These are phyloP conservation scores for Pyrenophora tritici-repentis DNA, from an alignment of 2,329 filamentous ascomycete genomes.

Conservation along the genomic window DNA sequence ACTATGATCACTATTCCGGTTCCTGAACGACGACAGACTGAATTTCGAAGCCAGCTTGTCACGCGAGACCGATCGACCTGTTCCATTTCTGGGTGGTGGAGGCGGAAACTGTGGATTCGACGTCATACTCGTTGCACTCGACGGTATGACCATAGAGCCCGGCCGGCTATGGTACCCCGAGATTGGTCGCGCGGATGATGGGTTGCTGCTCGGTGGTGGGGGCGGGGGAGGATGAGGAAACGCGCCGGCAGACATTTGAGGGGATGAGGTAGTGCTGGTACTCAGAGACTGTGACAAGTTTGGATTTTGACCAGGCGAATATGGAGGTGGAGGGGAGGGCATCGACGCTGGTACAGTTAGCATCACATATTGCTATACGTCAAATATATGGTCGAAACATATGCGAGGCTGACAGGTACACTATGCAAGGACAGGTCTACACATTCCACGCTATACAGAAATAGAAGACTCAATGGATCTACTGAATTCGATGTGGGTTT, in stretches of 20 bases:
- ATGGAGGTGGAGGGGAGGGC: conserved; percentile 57
- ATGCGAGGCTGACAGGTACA: conserved; percentile 5
- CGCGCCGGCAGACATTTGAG: conserved; percentile 41
- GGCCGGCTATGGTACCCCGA: conserved; percentile 40
- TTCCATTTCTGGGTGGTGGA: conserved; percentile 42
- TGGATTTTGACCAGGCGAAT: conserved; percentile 52
- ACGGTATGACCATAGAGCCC: conserved; percentile 38
- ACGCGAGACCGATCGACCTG: conserved; percentile 47
- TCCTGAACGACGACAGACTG: conserved; percentile 47
- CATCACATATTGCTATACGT: conserved; percentile 12
- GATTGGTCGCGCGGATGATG: conserved; percentile 36
- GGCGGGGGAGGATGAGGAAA: conserved; percentile 44
- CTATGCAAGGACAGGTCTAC: background rate
- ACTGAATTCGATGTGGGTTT: background rate
- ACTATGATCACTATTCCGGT: conserved; percentile 40
- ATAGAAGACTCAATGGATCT: conserved; percentile 1
- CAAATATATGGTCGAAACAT: background rate
- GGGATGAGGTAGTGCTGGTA: conserved; percentile 37
- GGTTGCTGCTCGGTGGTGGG: conserved; percentile 31
- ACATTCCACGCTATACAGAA: conserved; percentile 1
- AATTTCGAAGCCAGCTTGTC: conserved; percentile 47
- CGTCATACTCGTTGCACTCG: conserved; percentile 42
- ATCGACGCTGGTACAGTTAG: conserved; percentile 49
- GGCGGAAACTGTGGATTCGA: conserved; percentile 48
- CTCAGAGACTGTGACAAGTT: conserved; percentile 41